Evolutionary conservation across 1,284 basidiomycete species (phyloP), one percentile per base, ranked within the genome.

Genomic region (Cystobasidium pallidum): DNA sequence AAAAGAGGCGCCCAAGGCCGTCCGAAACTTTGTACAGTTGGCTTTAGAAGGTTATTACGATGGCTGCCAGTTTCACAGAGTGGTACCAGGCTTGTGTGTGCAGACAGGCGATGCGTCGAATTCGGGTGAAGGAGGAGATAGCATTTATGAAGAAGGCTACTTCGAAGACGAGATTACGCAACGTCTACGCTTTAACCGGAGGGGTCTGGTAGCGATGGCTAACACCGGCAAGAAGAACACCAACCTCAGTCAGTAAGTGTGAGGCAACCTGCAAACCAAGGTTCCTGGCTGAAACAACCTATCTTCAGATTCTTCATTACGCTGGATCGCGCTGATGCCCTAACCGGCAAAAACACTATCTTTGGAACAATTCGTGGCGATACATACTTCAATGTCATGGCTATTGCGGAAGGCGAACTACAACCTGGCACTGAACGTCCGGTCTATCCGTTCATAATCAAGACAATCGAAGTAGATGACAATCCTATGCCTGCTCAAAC

Each of bases 91-190:
- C 1, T 63, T 98, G 80, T 86, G 96, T 61, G 88, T 96, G 1
- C 95, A 98, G 80, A 92, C 93, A 1, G 95, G 95, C n/a, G 95
- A 98, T 79, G 89, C 87, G 71, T 94, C 93, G 0, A 92, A 92
- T 0, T 94, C 91, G 0, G 95, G 95, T 0, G 87, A 83, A 3
- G 94, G 94, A 2, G 94, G 94, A 75, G 92, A 80, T 55, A 76
- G 76, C 47, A 78, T 80, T 64, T 79, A 76, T 55, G 79, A 79
- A 45, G 79, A 80, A 30, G 47, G 59, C 47, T 66, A 63, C 19
- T 78, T 77, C 41, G 70, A 66, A 45, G 73, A 77, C 51, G 78
- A 79, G 72, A 67, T 75, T 47, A 75, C 74, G 54, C 92, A 93
- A 6, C 87, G 96, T 28, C 83, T 99, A 66, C 82, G 82, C 66